These are phyloP conservation scores for Chlamydomonas reinhardtii DNA, from an alignment of 163 green algal genomes.

Conservation along the genomic window DNA sequence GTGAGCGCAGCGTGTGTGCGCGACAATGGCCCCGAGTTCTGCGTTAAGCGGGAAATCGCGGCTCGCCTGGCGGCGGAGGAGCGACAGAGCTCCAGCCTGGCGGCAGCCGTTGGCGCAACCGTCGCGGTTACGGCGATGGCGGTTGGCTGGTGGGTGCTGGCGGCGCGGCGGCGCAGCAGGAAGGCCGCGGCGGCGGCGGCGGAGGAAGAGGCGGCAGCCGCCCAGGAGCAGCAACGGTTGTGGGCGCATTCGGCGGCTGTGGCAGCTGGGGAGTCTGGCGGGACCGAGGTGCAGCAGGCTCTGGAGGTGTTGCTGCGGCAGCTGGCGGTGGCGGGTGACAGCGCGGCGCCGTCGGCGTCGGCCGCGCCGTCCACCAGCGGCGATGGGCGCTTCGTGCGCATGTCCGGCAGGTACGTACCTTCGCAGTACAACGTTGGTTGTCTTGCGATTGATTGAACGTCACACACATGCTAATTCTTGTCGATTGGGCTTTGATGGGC, in stretches of 20 bases:
- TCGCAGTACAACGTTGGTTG: too few species aligned
- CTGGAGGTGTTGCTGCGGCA: too few species aligned
- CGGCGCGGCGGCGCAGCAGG: not conserved
- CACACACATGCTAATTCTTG: too few species aligned
- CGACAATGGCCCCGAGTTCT: conserved; percentile 8
- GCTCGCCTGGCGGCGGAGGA: not conserved
- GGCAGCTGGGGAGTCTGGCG: too few species aligned
- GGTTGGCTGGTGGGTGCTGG: not conserved
- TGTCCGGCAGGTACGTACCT: not conserved
- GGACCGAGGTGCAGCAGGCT: too few species aligned
- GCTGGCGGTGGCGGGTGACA: too few species aligned
- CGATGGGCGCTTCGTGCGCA: not conserved
- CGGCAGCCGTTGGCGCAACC: not conserved
- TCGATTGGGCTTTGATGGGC: too few species aligned
- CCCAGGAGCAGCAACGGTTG: too few species aligned
- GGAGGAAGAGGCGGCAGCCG: not conserved
- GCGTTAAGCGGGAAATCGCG: conserved; percentile 1
- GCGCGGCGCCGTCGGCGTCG: too few species aligned
- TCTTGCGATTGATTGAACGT: too few species aligned
- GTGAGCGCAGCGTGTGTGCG: not conserved
- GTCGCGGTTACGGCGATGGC: not conserved
- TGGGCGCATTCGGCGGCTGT: too few species aligned
- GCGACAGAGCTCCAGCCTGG: not conserved
- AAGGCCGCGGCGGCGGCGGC: not conserved
- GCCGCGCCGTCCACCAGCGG: not conserved